These are phyloP conservation scores for Colletotrichum sublineola DNA, from an alignment of 2,329 filamentous ascomycete species.

Conservation along the genomic window DNA sequence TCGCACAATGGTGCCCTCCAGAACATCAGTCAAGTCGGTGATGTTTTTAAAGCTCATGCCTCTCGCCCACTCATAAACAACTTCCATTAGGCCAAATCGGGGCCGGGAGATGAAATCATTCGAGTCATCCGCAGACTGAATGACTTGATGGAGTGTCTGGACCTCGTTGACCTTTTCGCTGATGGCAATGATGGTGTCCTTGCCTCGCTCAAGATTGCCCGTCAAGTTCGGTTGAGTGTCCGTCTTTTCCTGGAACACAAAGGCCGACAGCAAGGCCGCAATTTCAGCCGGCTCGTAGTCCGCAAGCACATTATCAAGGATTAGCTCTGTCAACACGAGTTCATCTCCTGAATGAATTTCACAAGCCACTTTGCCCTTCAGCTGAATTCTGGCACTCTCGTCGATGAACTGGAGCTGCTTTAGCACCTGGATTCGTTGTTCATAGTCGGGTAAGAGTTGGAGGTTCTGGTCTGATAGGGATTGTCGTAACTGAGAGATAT, in stretches of 20 bases:
- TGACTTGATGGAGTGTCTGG: constrained; percentile 92
- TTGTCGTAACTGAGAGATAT: constrained; percentile 87
- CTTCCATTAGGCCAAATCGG: constrained; percentile 94
- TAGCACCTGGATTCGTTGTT: constrained; percentile 92
- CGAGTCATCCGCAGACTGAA: constrained; percentile 88
- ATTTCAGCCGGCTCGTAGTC: constrained; percentile 98
- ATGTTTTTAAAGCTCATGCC: constrained; percentile 99
- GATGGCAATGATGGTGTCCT: constrained; percentile 88
- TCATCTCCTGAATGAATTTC: constrained; percentile 98
- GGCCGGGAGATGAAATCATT: constrained; percentile 92
- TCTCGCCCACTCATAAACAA: constrained; percentile 98
- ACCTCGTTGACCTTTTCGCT: constrained; percentile 93
- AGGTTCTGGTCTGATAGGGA: constrained; percentile 97
- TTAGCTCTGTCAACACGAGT: constrained; percentile 93
- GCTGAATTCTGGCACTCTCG: constrained; percentile 84
- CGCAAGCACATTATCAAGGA: constrained; percentile 95
- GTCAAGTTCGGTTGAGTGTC: constrained; percentile 84
- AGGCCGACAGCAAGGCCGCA: constrained; percentile 90
- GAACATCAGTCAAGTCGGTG: constrained; percentile 92
- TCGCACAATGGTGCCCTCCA: constrained; percentile 96
- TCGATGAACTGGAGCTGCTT: constrained; percentile 95
- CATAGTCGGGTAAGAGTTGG: constrained; percentile 94
- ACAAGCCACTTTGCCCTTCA: constrained; percentile 98
- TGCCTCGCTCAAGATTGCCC: constrained; percentile 83
- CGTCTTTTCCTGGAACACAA: constrained; percentile 99